Conservation (phyloP, 768 basidiomycete genomes). For the Sporobolomyces pararoseus region DNA sequence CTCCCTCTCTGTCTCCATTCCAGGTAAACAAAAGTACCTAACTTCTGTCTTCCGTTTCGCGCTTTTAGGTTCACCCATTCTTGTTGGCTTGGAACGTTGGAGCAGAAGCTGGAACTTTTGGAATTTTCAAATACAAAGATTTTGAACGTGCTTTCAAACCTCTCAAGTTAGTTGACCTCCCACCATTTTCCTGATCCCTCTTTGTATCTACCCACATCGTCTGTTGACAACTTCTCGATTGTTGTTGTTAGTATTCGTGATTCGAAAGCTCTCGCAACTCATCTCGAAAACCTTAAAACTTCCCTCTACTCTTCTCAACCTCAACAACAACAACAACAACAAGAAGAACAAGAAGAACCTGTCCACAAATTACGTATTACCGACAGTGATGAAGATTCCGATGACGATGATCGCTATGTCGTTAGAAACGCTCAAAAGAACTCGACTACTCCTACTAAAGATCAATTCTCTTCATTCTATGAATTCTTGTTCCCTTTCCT, state of each 20-base stretch:
- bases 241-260: conserved; percentile 50
- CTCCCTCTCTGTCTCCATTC: not conserved
- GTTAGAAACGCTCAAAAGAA: conserved; percentile 22
- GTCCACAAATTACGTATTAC: too few species aligned
- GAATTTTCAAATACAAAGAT: conserved; percentile 10
- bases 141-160: conserved; percentile 8
- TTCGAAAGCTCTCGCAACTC: conserved; percentile 56
- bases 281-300: conserved; percentile 59
- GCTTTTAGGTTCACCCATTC: conserved; percentile 20
- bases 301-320: conserved; percentile 35
- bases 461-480: conserved; percentile 65
- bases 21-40: too few species aligned
- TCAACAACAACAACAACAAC: conserved; percentile 21
- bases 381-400: too few species aligned
- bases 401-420: too few species aligned
- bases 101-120: conserved; percentile 23
- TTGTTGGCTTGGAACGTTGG: conserved; percentile 34
- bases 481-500: conserved; percentile 66
- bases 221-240: not conserved
- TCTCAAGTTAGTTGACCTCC: conserved; percentile 7
- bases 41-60: not conserved
- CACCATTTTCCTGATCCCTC: too few species aligned
- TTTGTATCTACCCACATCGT: not conserved
- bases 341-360: too few species aligned
- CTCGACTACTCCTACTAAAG: conserved; percentile 57